Conservation (phyloP, 2,329 filamentous ascomycete genomes). For the Trichoderma semiorbis region DNA sequence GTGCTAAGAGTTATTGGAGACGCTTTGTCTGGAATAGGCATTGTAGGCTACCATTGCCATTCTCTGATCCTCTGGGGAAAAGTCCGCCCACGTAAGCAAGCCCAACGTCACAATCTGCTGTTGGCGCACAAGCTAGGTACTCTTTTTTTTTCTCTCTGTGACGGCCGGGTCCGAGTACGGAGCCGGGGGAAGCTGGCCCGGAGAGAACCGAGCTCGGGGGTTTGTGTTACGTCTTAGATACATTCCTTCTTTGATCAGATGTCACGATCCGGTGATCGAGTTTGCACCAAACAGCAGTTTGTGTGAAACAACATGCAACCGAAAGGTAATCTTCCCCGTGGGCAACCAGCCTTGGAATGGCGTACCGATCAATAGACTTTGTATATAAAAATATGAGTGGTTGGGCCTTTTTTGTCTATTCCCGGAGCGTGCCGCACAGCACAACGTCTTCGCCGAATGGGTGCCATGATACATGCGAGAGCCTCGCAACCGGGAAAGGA, state of each 20-base stretch:
- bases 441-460: constrained; percentile 81
- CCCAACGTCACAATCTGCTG: neutral
- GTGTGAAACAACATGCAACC: neutral
- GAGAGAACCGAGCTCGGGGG: neutral
- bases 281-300: neutral
- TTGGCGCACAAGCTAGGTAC: neutral
- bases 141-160: neutral
- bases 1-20: neutral
- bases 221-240: neutral
- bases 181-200: neutral
- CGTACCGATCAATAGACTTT: neutral
- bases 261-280: neutral
- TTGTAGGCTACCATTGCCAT: neutral
- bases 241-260: neutral
- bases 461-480: constrained; percentile 67
- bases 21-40: neutral
- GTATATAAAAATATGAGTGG: neutral
- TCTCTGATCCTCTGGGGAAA: neutral
- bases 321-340: neutral
- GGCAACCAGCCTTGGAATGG: neutral
- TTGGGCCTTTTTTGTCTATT: constrained; percentile 15
- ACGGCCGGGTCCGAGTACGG: constrained; percentile 14
- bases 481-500: constrained; percentile 59
- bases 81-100: neutral
- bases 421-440: constrained; percentile 63